phyloP scores from a whole-genome alignment of 2,329 filamentous ascomycete species.

The Arachnomyces sp. region DNA sequence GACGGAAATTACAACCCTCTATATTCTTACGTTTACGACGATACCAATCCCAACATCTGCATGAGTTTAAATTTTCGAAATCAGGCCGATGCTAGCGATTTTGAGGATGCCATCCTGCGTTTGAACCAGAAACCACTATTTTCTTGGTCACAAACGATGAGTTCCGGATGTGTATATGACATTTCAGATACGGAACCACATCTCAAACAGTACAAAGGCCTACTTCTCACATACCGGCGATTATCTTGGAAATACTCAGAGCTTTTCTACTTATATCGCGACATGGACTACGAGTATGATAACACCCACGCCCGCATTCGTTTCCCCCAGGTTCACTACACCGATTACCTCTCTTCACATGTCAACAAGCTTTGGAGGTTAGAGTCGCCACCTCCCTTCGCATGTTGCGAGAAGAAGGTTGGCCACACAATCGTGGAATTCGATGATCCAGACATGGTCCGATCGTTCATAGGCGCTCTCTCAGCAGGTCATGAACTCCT shows the following conservation, averaged over 20 bases:
- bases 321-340: constrained; percentile 20
- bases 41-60: constrained; percentile 23
- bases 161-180: constrained; percentile 21
- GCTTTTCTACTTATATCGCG: constrained; percentile 23
- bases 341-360: constrained; percentile 25
- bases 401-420: constrained; percentile 22
- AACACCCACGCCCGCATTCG: constrained; percentile 17
- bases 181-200: constrained; percentile 19
- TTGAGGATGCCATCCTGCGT: constrained; percentile 21
- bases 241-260: constrained; percentile 20
- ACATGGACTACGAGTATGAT: constrained; percentile 22
- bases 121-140: constrained; percentile 17
- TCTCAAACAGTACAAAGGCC: constrained; percentile 25
- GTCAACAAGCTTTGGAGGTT: constrained; percentile 22
- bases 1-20: constrained; percentile 24
- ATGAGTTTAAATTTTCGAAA: constrained; percentile 19
- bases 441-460: constrained; percentile 12
- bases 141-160: constrained; percentile 18
- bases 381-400: constrained; percentile 19
- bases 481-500: constrained; percentile 20
- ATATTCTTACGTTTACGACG: constrained; percentile 24
- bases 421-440: constrained; percentile 16
- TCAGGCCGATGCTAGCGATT: constrained; percentile 17
- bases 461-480: constrained; percentile 21
- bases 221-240: constrained; percentile 16